phyloP scores from a whole-genome alignment of 306 rosid genomes.

The Myrica gale region DNA sequence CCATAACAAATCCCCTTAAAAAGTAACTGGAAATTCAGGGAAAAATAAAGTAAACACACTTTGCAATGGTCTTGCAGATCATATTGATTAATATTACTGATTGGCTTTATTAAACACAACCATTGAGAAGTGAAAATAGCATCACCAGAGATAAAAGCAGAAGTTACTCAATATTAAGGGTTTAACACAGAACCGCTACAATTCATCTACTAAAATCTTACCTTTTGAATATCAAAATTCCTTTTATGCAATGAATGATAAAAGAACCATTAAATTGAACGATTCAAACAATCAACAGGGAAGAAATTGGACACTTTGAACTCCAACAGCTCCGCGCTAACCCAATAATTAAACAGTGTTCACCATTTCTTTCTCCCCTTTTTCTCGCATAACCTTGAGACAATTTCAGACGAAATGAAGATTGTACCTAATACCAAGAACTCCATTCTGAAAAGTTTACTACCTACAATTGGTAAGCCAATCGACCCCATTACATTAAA shows the following conservation, averaged over 20 bases:
- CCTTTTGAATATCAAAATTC: not conserved
- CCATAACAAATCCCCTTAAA: conserved; percentile 41
- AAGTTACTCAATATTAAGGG: not conserved
- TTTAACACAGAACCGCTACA: not conserved
- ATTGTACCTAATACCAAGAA: not conserved
- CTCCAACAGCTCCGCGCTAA: not conserved
- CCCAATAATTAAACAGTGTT: not conserved
- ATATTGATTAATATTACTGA: not conserved
- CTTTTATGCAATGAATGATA: not conserved
- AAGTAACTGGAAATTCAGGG: conserved; percentile 36
- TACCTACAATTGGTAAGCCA: not conserved
- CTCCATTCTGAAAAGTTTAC: not conserved
- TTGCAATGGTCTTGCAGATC: conserved; percentile 1
- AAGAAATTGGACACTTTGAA: not conserved
- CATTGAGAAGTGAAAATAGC: not conserved
- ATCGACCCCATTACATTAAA: not conserved
- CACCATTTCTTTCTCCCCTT: too few relatives aligned
- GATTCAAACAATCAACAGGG: not conserved
- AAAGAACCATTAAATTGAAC: not conserved
- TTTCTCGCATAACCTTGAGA: not conserved
- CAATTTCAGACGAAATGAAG: not conserved
- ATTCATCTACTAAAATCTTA: not conserved
- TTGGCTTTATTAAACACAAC: not conserved
- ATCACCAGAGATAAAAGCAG: not conserved
- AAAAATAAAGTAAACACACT: conserved; percentile 1